A percentile compares a stretch with the other conserved stretches of the same genome.
phyloP scores from a whole-genome alignment of 2,329 filamentous ascomycete genomes.

The Claviceps pazoutovae region DNA sequence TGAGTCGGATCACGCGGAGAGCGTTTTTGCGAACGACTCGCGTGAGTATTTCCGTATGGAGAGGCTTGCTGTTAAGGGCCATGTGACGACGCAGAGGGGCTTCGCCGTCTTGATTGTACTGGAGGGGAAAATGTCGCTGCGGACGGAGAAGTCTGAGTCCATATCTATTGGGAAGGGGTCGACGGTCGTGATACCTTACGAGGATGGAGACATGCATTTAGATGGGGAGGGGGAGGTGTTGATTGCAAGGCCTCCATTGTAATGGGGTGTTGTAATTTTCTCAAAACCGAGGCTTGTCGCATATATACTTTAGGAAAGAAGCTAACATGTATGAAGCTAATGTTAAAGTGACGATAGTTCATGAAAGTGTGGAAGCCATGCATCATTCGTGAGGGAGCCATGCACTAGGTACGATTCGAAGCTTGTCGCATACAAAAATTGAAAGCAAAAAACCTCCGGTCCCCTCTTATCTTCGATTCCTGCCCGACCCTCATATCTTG shows the following conservation, averaged over 20 bases:
- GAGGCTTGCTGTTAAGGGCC: constrained; percentile 2
- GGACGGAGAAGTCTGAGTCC: background rate
- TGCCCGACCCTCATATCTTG: too few species aligned
- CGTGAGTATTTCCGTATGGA: constrained; percentile 8
- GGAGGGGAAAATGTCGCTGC: background rate
- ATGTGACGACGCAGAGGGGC: background rate
- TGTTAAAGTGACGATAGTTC: too few species aligned
- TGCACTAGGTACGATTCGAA: too few species aligned
- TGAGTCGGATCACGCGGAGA: background rate
- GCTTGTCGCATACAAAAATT: too few species aligned
- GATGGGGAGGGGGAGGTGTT: constrained; percentile 7
- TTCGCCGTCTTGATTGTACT: background rate
- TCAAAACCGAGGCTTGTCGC: too few species aligned
- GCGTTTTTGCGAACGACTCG: constrained; percentile 5
- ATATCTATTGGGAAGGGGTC: constrained; percentile 5
- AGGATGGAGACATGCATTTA: constrained; percentile 6
- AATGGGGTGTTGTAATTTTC: background rate
- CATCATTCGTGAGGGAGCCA: too few species aligned
- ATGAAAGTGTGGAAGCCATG: too few species aligned
- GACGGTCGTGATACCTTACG: constrained; percentile 8
- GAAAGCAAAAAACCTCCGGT: too few species aligned
- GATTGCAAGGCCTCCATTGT: constrained; percentile 6
- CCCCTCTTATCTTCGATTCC: too few species aligned
- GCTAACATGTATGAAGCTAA: too few species aligned
- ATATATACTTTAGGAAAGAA: too few species aligned